Conservation (phyloP, 2,329 filamentous ascomycete genomes). For the Xylariaceae sp. region DNA sequence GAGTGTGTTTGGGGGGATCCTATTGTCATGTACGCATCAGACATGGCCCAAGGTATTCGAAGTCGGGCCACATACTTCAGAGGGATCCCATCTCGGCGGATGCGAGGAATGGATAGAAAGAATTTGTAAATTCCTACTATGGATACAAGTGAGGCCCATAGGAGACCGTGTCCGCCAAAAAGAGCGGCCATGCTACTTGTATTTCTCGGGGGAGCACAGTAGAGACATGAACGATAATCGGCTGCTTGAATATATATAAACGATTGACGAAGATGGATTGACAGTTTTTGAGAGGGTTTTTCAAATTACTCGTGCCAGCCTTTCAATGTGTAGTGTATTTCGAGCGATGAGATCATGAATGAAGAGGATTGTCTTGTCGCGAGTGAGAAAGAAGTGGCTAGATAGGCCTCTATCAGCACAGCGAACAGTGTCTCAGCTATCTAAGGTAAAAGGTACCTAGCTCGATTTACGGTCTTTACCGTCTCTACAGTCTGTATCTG, state of each 20-base stretch:
- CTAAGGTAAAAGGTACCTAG: too few relatives aligned
- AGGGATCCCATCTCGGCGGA: slow-evolving; percentile 29
- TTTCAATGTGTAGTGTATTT: background rate
- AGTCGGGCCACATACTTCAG: slow-evolving; percentile 27
- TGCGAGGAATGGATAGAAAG: slow-evolving; percentile 20
- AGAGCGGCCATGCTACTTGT: slow-evolving; percentile 19
- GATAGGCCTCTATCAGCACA: too few relatives aligned
- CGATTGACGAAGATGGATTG: background rate
- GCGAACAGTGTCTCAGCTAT: too few relatives aligned
- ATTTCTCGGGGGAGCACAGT: background rate
- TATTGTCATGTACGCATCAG: slow-evolving; percentile 20
- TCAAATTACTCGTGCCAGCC: background rate
- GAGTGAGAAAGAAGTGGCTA: too few relatives aligned
- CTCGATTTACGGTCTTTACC: too few relatives aligned
- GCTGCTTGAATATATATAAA: background rate
- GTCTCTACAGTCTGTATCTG: too few relatives aligned
- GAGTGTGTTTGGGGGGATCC: slow-evolving; percentile 45
- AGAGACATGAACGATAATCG: background rate
- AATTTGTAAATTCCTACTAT: slow-evolving; percentile 23
- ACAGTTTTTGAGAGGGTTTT: background rate
- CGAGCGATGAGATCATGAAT: slow-evolving; percentile 10
- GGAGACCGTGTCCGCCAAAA: slow-evolving; percentile 19
- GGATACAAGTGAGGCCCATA: slow-evolving; percentile 18
- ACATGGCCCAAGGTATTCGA: background rate
- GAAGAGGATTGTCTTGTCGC: too few relatives aligned